Evolutionary conservation across 2,329 filamentous ascomycete genomes (phyloP), one percentile per base, ranked within the genome.

Genomic region (Cordyceps pruinosa): DNA sequence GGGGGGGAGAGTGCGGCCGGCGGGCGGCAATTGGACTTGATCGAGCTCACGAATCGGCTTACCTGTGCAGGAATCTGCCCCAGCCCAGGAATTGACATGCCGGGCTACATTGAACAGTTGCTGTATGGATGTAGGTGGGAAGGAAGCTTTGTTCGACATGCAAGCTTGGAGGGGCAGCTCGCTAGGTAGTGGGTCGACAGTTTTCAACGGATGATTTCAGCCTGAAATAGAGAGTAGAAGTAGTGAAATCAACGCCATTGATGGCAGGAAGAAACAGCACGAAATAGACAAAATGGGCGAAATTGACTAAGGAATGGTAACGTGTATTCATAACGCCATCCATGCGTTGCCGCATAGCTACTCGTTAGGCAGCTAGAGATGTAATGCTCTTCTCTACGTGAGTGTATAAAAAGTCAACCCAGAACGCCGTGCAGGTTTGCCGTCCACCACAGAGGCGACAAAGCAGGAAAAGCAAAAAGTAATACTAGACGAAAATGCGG

Each of bases 31-130:
- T 32, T 32, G 30, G 30, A 12, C 30, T 32, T 6, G 62, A 56
- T 30, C 62, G 15, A 30, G 63, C 41, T 62, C 58, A 66, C 23
- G 17, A 59, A 66, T 19, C 41, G 58, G 13, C 49, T 72, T 72
- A 85, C 84, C 66, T 82, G 75, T 60, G 79, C 76, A 60, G 82
- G 81, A 55, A 86, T 82, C 68, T 89, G 83, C 64, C 87, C 87
- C 70, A 90, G 74, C 66, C 87, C 87, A 64, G 87, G 87, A 69
- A 90, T 87, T 65, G 86, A 89, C 87, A 89, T 89, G 63, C 51
- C 63, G 58, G 59, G 60, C 67, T 71, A 70, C 70, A 72, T 71
- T 56, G 62, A 35, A 42, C 25, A 25, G 2, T 56, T 41, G n/a
- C 4, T 23, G 28, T 44, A 39, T 35, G 5, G 21, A n/a, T n/a